phyloP scores from a whole-genome alignment of 2,329 filamentous ascomycete genomes.

The Diplocarpon rosae region DNA sequence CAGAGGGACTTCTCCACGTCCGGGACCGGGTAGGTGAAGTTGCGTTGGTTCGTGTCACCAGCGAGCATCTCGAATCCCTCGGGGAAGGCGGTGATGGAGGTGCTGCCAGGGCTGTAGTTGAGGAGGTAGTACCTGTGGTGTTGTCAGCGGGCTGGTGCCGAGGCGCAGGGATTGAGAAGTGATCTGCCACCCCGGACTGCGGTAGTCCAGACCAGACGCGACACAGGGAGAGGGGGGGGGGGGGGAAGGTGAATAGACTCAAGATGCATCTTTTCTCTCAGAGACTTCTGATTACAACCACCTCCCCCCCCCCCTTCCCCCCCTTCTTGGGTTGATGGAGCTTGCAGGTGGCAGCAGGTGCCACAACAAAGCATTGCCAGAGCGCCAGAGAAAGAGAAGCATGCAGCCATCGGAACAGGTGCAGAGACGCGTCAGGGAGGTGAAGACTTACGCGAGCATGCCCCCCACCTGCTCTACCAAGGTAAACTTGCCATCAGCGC shows the following conservation, averaged over 20 bases:
- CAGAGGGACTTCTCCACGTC: conserved; percentile 60
- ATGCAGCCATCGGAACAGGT: not conserved
- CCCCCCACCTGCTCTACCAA: conserved; percentile 67
- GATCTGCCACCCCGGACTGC: no score
- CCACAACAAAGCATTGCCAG: no score
- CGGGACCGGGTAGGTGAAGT: conserved; percentile 57
- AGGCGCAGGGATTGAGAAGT: not conserved
- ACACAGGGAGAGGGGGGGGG: no score
- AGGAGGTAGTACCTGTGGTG: conserved; percentile 69
- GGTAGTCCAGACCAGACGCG: no score
- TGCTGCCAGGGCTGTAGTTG: conserved; percentile 44
- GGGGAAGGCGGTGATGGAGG: conserved; percentile 61
- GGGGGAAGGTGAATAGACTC: no score
- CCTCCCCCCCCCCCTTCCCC: no score
- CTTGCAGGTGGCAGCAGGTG: no score
- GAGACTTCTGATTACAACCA: no score
- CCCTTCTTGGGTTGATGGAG: no score
- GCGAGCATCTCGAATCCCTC: conserved; percentile 72
- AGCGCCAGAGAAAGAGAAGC: no score
- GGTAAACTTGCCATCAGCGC: conserved; percentile 35
- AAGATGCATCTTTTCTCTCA: no score
- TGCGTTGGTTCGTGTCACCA: conserved; percentile 56
- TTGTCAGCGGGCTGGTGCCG: conserved; percentile 10
- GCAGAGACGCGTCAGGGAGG: not conserved
- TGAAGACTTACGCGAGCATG: conserved; percentile 64